A percentile compares a stretch with the other conserved stretches of the same genome.
Conservation (phyloP, 164 flowering plant genomes). For the Buxus sempervirens region DNA sequence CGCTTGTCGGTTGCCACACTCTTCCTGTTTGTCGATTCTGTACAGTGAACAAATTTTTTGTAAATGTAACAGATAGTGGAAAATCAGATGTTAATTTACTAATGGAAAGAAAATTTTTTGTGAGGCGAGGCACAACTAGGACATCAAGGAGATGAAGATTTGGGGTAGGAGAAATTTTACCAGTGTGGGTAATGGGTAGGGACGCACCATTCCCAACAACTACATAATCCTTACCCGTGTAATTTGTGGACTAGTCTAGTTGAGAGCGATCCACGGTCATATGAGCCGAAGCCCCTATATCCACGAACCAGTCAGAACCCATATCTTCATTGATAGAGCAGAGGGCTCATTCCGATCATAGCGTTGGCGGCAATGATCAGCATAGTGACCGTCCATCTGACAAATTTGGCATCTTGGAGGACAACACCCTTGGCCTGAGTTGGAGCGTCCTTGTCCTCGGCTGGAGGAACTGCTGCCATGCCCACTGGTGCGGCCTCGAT, state of each 20-base stretch:
- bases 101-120: background rate
- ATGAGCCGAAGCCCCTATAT: slow-evolving; percentile 4
- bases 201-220: slow-evolving; percentile 5
- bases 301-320: background rate
- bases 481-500: background rate
- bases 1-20: background rate
- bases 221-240: slow-evolving; percentile 4
- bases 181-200: slow-evolving; percentile 7
- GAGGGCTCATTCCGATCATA: background rate
- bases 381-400: background rate
- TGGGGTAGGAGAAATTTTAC: background rate
- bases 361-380: background rate
- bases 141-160: background rate
- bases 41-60: too few relatives aligned
- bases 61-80: too few relatives aligned
- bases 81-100: background rate
- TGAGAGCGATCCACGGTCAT: background rate
- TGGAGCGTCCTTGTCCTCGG: background rate
- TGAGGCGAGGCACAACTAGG: slow-evolving; percentile 3
- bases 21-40: background rate
- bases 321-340: background rate
- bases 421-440: background rate
- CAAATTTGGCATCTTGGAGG: background rate
- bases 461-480: background rate
- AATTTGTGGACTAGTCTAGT: background rate